Percentiles rank a stretch among this genome's conserved stretches.
Evolutionary conservation across 1,284 basidiomycete genomes (phyloP).

Genomic region (Ceratobasidium sp.): DNA sequence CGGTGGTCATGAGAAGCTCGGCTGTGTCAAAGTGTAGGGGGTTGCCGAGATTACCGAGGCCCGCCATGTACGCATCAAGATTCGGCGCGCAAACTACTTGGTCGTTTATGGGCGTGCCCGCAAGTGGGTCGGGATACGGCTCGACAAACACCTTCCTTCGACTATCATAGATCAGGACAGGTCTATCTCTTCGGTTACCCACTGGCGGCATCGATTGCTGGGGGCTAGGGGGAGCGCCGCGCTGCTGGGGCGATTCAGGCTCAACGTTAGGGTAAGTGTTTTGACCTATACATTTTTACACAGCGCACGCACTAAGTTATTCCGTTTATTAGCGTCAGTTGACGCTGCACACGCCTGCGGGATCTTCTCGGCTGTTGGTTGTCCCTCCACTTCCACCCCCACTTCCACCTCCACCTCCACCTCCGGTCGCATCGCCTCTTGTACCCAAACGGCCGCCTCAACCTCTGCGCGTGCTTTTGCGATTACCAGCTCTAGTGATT

Average conservation of each 20-base stretch:
- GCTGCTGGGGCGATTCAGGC: no score
- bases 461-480: neutral
- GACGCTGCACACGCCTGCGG: no score
- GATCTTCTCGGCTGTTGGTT: no score
- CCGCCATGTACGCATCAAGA: constrained; percentile 7
- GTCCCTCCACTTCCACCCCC: neutral
- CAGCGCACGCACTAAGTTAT: no score
- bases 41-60: neutral
- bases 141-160: neutral
- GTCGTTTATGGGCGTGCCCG: constrained; percentile 21
- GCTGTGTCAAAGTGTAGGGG: neutral
- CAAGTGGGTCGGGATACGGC: neutral
- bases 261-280: no score
- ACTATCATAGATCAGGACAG: neutral
- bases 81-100: neutral
- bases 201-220: neutral
- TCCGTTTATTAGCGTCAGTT: no score
- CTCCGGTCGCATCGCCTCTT: neutral
- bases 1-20: constrained; percentile 10
- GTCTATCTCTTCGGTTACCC: neutral
- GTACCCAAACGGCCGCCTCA: neutral
- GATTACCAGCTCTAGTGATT: neutral
- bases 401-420: neutral
- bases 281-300: no score
- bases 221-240: neutral